Percentiles rank a stretch among this genome's conserved stretches.
phyloP scores from a whole-genome alignment of 106 monocot species.

The Ottelia alismoides region DNA sequence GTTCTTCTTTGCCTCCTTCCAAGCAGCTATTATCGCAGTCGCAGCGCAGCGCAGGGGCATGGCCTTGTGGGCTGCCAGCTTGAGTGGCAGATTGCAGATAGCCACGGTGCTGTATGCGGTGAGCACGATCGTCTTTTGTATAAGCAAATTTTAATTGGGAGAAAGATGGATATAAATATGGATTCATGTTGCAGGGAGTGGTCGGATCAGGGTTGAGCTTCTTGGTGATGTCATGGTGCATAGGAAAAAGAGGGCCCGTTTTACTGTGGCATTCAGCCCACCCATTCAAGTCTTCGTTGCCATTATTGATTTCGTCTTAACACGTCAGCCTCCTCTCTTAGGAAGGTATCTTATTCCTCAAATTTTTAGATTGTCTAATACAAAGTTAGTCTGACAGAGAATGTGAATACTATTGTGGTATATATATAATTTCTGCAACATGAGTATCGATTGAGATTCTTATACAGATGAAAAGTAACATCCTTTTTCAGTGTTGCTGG shows the following conservation, averaged over 20 bases:
- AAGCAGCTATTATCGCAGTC: constrained; percentile 22
- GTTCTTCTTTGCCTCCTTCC: constrained; percentile 48
- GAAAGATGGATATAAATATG: neutral
- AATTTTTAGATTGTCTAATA: neutral
- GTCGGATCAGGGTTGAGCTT: constrained; percentile 48
- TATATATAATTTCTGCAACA: neutral
- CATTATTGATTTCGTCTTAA: constrained; percentile 25
- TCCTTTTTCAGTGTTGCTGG: constrained; percentile 68
- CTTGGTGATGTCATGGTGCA: constrained; percentile 31
- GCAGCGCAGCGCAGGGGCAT: constrained; percentile 19
- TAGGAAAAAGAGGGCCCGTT: constrained; percentile 43
- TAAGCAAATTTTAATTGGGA: too few relatives aligned
- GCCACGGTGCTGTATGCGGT: constrained; percentile 34
- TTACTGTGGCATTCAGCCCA: too few relatives aligned
- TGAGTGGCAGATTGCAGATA: constrained; percentile 31
- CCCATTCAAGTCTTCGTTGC: constrained; percentile 47
- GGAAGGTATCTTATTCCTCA: constrained; percentile 29
- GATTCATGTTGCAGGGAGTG: constrained; percentile 23
- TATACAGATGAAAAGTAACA: neutral
- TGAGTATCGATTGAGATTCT: neutral
- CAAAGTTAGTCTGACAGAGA: neutral
- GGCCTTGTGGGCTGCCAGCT: constrained; percentile 25
- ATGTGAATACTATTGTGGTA: neutral
- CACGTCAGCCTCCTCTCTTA: constrained; percentile 37
- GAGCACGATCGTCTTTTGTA: neutral